These are phyloP conservation scores for Cokeromyces recurvatus DNA, from an alignment of 371 early-diverging fungal species.

Conservation along the genomic window DNA sequence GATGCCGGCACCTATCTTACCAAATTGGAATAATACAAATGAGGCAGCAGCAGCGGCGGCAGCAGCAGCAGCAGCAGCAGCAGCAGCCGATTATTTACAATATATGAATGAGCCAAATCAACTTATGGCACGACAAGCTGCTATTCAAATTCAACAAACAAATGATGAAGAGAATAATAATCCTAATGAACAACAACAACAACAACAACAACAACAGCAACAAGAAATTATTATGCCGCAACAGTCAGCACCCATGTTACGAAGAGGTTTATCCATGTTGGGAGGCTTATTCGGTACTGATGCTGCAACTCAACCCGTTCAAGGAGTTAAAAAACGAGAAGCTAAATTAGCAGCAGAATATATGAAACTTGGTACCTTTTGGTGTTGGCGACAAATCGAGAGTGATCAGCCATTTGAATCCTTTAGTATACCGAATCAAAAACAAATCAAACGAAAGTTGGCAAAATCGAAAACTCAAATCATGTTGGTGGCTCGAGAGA, in stretches of 20 bases:
- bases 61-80: too few relatives aligned
- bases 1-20: constrained; percentile 4
- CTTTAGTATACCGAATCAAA: constrained; percentile 16
- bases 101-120: too few relatives aligned
- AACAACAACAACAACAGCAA: not conserved
- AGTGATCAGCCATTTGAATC: constrained; percentile 6
- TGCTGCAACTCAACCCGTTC: not conserved
- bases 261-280: constrained; percentile 7
- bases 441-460: constrained; percentile 10
- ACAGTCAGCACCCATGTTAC: constrained; percentile 4
- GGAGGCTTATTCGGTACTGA: constrained; percentile 8
- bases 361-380: constrained; percentile 10
- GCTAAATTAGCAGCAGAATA: constrained; percentile 11
- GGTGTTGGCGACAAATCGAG: constrained; percentile 10
- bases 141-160: not conserved
- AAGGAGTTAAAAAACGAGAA: not conserved
- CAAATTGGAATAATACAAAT: too few relatives aligned
- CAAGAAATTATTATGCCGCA: not conserved
- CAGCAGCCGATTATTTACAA: too few relatives aligned
- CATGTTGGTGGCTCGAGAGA: constrained; percentile 11
- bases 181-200: not conserved
- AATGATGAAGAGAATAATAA: too few relatives aligned
- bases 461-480: not conserved
- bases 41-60: too few relatives aligned
- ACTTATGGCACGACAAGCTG: not conserved